Evolutionary conservation across 306 rosid species (phyloP).

Genomic region (Begonia fuchsioides): DNA sequence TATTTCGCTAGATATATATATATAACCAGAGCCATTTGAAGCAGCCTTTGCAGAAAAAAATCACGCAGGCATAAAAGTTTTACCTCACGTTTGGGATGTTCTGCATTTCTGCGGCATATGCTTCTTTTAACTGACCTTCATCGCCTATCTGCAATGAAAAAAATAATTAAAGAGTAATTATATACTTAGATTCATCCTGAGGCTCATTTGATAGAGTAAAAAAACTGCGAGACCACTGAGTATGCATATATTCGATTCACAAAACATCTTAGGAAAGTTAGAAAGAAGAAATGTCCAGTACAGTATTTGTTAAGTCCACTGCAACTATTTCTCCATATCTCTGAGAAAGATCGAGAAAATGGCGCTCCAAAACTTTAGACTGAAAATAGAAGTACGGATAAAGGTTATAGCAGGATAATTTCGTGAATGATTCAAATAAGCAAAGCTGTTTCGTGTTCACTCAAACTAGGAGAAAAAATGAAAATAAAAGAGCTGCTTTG

Average conservation of each 20-base stretch:
- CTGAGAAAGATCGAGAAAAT: constrained; percentile 60
- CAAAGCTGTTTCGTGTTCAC: too few relatives aligned
- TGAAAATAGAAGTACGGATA: constrained; percentile 12
- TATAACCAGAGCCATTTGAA: too few relatives aligned
- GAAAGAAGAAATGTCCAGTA: constrained; percentile 20
- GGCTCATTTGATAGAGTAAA: not conserved
- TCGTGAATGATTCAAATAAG: too few relatives aligned
- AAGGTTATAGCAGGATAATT: not conserved
- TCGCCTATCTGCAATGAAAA: constrained; percentile 45
- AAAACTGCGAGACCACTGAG: not conserved
- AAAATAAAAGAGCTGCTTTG: not conserved
- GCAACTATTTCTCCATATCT: constrained; percentile 79
- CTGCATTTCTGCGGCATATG: constrained; percentile 69
- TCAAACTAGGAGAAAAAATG: too few relatives aligned
- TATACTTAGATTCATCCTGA: not conserved
- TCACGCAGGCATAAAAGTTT: constrained; percentile 4
- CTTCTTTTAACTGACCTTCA: constrained; percentile 77
- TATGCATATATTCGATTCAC: too few relatives aligned
- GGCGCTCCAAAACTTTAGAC: constrained; percentile 66
- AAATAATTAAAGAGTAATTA: not conserved
- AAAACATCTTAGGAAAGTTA: constrained; percentile 5
- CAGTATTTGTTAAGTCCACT: constrained; percentile 75
- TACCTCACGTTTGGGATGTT: constrained; percentile 63
- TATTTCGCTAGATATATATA: too few relatives aligned
- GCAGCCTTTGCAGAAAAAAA: not conserved